These are phyloP conservation scores for Rhizoclosmatium globosum DNA, from an alignment of 192 early-diverging fungal genomes.

Conservation along the genomic window DNA sequence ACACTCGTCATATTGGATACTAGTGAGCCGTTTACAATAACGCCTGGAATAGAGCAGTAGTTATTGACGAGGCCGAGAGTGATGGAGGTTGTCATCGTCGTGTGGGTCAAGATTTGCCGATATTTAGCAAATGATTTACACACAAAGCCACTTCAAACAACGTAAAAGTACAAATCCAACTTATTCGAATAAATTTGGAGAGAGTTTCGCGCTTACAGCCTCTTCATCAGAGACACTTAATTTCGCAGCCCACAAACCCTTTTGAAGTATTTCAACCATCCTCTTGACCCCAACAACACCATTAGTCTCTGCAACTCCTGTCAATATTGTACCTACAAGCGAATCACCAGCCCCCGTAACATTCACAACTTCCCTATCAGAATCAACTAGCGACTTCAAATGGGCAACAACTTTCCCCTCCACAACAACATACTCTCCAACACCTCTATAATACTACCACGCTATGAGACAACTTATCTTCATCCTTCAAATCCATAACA, in stretches of 20 bases:
- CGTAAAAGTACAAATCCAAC: no score
- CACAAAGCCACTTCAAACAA: conserved; percentile 29
- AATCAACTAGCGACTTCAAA: not conserved
- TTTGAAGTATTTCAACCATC: conserved; percentile 1
- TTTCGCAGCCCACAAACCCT: conserved; percentile 38
- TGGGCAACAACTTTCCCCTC: not conserved
- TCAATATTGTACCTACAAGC: conserved; percentile 54
- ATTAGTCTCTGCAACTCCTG: conserved; percentile 8
- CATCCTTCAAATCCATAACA: conserved; percentile 28
- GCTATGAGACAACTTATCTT: not conserved
- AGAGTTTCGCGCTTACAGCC: conserved; percentile 37
- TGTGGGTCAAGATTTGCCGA: not conserved
- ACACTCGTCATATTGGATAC: not conserved
- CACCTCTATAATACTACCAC: not conserved
- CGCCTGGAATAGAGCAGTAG: not conserved
- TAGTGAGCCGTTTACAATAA: not conserved
- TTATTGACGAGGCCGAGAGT: conserved; percentile 6
- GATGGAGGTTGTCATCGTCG: not conserved
- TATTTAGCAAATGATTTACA: conserved; percentile 1
- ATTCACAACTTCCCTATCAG: conserved; percentile 52
- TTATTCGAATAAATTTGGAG: not conserved
- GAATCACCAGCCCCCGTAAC: conserved; percentile 86
- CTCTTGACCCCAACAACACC: conserved; percentile 3
- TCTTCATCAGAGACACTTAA: conserved; percentile 20
- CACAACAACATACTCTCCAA: conserved; percentile 7